phyloP scores from a whole-genome alignment of 2,329 filamentous ascomycete species.

The Fusarium goolgardi region DNA sequence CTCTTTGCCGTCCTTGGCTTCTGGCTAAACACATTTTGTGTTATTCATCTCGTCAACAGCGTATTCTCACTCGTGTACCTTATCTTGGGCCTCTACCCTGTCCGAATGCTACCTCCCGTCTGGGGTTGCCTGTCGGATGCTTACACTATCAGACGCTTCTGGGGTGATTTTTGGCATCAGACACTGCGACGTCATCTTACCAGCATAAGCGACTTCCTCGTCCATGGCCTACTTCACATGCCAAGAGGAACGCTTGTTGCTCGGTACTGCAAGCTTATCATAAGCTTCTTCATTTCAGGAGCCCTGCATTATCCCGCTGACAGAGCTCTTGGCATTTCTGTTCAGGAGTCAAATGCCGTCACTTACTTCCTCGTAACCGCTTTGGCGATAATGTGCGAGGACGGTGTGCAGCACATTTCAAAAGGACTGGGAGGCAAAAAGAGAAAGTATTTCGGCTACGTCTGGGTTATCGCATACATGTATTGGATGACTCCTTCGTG shows the following conservation, averaged over 20 bases:
- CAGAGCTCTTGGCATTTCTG: slow-evolving; percentile 24
- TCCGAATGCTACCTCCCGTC: slow-evolving; percentile 34
- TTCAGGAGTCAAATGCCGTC: slow-evolving; percentile 29
- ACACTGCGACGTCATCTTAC: slow-evolving; percentile 36
- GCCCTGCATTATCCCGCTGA: slow-evolving; percentile 34
- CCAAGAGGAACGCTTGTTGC: slow-evolving; percentile 7
- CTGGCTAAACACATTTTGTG: slow-evolving; percentile 38
- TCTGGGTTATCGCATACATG: slow-evolving; percentile 33
- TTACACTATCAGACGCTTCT: slow-evolving; percentile 36
- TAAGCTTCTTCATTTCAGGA: slow-evolving; percentile 35
- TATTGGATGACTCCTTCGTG: slow-evolving; percentile 41
- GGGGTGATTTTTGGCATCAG: slow-evolving; percentile 39
- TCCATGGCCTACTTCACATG: slow-evolving; percentile 21
- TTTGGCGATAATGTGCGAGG: slow-evolving; percentile 33
- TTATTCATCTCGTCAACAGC: slow-evolving; percentile 39
- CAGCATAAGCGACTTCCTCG: slow-evolving; percentile 23
- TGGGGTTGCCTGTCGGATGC: slow-evolving; percentile 28
- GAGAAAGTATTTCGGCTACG: slow-evolving; percentile 21
- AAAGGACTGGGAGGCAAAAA: not conserved
- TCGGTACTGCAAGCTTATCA: slow-evolving; percentile 34
- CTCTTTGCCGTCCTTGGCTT: slow-evolving; percentile 30
- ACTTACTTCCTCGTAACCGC: slow-evolving; percentile 27
- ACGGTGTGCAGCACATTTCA: slow-evolving; percentile 19
- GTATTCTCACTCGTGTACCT: slow-evolving; percentile 17
- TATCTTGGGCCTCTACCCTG: slow-evolving; percentile 13